A percentile compares a stretch with the other conserved stretches of the same genome.
These are phyloP conservation scores for Candida vartiovaarae DNA, from an alignment of 805 yeast genomes.

Conservation along the genomic window DNA sequence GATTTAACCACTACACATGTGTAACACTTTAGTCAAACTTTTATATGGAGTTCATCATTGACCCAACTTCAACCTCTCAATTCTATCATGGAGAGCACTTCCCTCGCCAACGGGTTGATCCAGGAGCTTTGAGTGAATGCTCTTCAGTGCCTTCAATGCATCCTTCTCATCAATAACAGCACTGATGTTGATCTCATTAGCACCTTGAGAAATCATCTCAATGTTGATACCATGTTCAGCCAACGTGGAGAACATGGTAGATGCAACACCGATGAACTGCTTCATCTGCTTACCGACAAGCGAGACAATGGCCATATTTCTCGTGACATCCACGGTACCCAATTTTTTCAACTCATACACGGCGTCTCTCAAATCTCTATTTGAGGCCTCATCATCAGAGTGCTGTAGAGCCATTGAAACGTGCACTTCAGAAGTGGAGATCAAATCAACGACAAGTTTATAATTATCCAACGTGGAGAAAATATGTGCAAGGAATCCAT, in stretches of 20 bases:
- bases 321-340: slow-evolving; percentile 86
- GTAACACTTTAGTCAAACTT: too few species aligned
- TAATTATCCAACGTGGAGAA: slow-evolving; percentile 80
- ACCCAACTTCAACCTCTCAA: slow-evolving; percentile 37
- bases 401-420: slow-evolving; percentile 96
- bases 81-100: slow-evolving; percentile 31
- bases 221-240: slow-evolving; percentile 90
- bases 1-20: too few species aligned
- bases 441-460: slow-evolving; percentile 86
- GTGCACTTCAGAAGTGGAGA: slow-evolving; percentile 95
- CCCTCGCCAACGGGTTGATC: slow-evolving; percentile 33
- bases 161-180: slow-evolving; percentile 86
- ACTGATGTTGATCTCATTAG: slow-evolving; percentile 93
- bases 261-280: slow-evolving; percentile 94
- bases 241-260: slow-evolving; percentile 89
- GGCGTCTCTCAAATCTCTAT: slow-evolving; percentile 56
- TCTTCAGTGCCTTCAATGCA: slow-evolving; percentile 76
- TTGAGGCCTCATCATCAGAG: slow-evolving; percentile 52
- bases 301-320: slow-evolving; percentile 85
- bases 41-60: too few species aligned
- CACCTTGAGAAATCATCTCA: slow-evolving; percentile 98
- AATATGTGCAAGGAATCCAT: slow-evolving; percentile 89
- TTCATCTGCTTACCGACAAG: slow-evolving; percentile 97
- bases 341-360: slow-evolving; percentile 68
- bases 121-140: slow-evolving; percentile 73